Evolutionary conservation across 345 rosid genomes (phyloP).

Genomic region (Reutealis trisperma): DNA sequence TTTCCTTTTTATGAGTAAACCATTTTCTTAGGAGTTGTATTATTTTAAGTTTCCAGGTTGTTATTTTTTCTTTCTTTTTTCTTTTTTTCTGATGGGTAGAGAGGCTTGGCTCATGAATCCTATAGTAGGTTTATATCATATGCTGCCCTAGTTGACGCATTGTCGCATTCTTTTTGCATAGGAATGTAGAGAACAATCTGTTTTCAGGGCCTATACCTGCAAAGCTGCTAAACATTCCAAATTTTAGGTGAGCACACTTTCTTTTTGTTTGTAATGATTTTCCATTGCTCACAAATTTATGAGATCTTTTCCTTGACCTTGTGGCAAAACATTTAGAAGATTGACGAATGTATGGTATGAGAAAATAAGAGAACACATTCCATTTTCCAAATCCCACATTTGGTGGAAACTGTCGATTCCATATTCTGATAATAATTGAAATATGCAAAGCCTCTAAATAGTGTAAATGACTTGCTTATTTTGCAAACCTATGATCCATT

Average conservation of each 20-base stretch:
- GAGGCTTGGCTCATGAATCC: not conserved
- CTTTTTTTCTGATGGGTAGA: not conserved
- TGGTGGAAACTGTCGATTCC: not conserved
- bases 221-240: constrained; percentile 58
- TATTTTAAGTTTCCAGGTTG: not conserved
- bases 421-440: not conserved
- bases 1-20: constrained; percentile 6
- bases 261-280: not conserved
- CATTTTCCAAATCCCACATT: not conserved
- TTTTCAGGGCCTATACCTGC: constrained; percentile 89
- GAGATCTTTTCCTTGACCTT: not conserved
- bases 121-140: not conserved
- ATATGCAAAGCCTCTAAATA: not conserved
- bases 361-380: not conserved
- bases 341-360: no score
- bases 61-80: not conserved
- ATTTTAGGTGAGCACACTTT: constrained; percentile 57
- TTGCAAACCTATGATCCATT: not conserved
- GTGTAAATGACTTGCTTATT: no score
- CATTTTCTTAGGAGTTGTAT: not conserved
- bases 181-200: constrained; percentile 82
- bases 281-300: not conserved
- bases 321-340: not conserved
- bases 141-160: constrained; percentile 24
- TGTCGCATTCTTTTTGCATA: constrained; percentile 23